A percentile compares a stretch with the other conserved stretches of the same genome.
These are phyloP conservation scores for Uronychia binucleata DNA, from an alignment of 73 alveolate species.

Conservation along the genomic window DNA sequence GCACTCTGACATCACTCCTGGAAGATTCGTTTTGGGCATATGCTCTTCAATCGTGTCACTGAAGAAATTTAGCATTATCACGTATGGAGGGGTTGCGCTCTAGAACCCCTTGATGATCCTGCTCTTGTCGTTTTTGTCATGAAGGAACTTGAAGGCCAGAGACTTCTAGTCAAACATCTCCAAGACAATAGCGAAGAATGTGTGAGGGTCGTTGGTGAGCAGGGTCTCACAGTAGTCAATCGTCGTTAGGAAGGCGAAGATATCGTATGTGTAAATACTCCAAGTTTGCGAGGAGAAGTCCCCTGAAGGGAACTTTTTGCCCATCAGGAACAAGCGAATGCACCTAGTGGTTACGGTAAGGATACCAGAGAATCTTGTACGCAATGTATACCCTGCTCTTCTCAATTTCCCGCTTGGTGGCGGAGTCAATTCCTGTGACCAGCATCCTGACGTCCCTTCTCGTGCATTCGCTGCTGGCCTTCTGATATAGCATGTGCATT, in stretches of 20 bases:
- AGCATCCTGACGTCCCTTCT: neutral
- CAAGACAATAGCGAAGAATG: conserved; percentile 28
- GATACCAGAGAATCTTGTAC: conserved; percentile 51
- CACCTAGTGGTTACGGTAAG: too few species aligned
- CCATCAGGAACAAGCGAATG: conserved; percentile 30
- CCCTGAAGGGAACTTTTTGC: conserved; percentile 58
- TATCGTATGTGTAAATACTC: conserved; percentile 39
- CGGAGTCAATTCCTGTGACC: neutral
- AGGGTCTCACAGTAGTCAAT: conserved; percentile 19
- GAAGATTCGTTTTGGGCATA: neutral
- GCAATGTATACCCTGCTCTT: conserved; percentile 32
- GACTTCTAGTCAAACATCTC: conserved; percentile 9
- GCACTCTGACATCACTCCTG: neutral
- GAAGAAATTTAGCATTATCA: neutral
- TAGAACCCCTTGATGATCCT: neutral
- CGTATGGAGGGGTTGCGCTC: neutral
- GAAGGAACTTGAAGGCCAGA: conserved; percentile 37
- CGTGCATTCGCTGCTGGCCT: neutral
- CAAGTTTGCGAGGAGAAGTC: conserved; percentile 20
- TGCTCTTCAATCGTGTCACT: neutral
- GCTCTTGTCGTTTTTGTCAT: conserved; percentile 1
- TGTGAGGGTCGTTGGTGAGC: conserved; percentile 41
- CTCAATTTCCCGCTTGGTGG: conserved; percentile 15
- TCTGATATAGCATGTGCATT: neutral
- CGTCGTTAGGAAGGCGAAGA: conserved; percentile 39